These are phyloP conservation scores for Escallonia herrerae DNA, from an alignment of 129 eudicot genomes.

Conservation along the genomic window DNA sequence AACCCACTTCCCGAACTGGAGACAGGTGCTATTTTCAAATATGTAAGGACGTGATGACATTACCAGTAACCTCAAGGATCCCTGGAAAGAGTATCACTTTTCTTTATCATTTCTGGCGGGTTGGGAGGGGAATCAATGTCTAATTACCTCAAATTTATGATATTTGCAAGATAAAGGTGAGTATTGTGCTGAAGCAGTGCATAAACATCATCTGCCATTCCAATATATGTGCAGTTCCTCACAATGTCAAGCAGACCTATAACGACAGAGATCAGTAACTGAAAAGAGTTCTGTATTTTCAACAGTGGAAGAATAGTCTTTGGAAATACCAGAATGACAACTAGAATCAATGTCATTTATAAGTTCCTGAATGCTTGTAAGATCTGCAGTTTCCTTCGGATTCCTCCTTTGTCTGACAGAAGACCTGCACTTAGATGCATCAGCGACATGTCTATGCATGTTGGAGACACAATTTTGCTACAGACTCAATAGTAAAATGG, in stretches of 20 bases:
- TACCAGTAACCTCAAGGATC: too few species aligned
- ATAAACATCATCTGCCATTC: slow-evolving; percentile 98
- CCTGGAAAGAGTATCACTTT: too few species aligned
- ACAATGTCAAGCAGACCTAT: slow-evolving; percentile 83
- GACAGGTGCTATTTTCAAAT: too few species aligned
- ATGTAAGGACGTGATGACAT: too few species aligned
- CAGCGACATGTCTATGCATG: not conserved
- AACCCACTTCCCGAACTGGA: too few species aligned
- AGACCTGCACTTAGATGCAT: slow-evolving; percentile 42
- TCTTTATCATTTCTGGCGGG: too few species aligned
- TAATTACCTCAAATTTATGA: slow-evolving; percentile 75
- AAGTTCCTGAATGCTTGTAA: slow-evolving; percentile 90
- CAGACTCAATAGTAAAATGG: not conserved
- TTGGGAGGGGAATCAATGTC: not conserved
- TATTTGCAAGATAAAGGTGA: slow-evolving; percentile 89
- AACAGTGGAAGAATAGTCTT: not conserved
- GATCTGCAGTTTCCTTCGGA: slow-evolving; percentile 92
- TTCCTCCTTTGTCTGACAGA: slow-evolving; percentile 87
- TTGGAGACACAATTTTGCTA: not conserved
- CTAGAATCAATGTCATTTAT: slow-evolving; percentile 55
- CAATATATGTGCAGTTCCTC: slow-evolving; percentile 84
- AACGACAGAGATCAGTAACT: slow-evolving; percentile 12
- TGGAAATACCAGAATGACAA: slow-evolving; percentile 65
- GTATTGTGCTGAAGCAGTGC: slow-evolving; percentile 86
- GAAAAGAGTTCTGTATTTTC: slow-evolving; percentile 7